A percentile compares a stretch with the other conserved stretches of the same genome.
Evolutionary conservation across 2,329 filamentous ascomycete genomes (phyloP).

Genomic region (Colletotrichum lini): DNA sequence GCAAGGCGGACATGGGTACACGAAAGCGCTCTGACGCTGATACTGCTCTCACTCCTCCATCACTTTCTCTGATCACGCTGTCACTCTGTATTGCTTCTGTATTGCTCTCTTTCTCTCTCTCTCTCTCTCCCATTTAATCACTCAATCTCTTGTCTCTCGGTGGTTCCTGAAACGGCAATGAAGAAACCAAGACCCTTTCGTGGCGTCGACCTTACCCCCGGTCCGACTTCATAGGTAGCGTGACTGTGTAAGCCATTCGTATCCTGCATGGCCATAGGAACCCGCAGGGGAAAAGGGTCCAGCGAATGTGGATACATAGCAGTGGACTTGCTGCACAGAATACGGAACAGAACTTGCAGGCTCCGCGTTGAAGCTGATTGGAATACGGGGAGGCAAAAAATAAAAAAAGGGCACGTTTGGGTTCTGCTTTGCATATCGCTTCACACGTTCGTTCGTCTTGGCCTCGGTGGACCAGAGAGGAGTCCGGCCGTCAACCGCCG

Average conservation of each 20-base stretch:
- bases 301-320: not conserved
- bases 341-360: slow-evolving; percentile 14
- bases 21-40: not conserved
- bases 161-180: not conserved
- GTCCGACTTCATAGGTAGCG: not conserved
- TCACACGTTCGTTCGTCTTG: slow-evolving; percentile 3
- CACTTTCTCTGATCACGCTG: not conserved
- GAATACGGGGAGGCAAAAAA: slow-evolving; percentile 18
- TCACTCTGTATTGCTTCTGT: not conserved
- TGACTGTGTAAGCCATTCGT: not conserved
- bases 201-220: not conserved
- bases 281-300: not conserved
- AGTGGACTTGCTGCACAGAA: slow-evolving; percentile 4
- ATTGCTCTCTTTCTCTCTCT: not conserved
- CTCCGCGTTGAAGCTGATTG: not conserved
- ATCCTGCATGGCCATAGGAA: not conserved
- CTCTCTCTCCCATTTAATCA: not conserved
- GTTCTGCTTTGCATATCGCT: slow-evolving; percentile 8
- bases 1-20: slow-evolving; percentile 5
- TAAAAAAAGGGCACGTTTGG: not conserved
- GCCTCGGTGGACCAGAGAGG: slow-evolving; percentile 3
- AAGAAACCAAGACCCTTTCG: not conserved
- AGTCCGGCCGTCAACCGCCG: not conserved
- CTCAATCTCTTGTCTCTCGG: not conserved
- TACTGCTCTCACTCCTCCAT: too few relatives aligned